Base-by-base conservation (phyloP, 139 green algal species). In the Chlamydomonas sp. region DNA sequence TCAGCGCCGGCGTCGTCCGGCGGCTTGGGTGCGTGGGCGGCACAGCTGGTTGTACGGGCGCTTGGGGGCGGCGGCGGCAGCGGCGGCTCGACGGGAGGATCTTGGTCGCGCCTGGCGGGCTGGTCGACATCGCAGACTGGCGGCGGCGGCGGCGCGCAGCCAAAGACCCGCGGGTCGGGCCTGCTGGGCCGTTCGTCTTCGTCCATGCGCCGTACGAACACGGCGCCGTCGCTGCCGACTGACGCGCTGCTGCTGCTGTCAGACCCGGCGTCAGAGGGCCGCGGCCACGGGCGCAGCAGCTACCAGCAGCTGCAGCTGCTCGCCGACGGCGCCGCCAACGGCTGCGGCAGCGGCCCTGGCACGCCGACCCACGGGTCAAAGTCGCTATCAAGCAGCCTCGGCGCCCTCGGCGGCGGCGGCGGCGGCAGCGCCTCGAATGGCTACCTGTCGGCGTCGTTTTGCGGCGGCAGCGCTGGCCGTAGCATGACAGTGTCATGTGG, bases 241-340 rank as follows among this genome's bases (percentile, higher is more conserved):
- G 16, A 85, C 58, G 68, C n/a, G 31, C 71, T 86, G 61, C 18
- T 86, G 72, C 82, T 86, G 71, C 82, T 86, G 31, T 73, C 71
- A 2, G 82, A 86, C 82, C 82, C 69, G 5, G 7, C 20, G 2
- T 15, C 82, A 5, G 82, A 86, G 82, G 60, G 74, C 60, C 57
- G 61, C 60, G 82, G 82, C 7, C 82, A 17, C 8, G 82, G 82
- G 2, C 69, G 82, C 5, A 63, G 61, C 61, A 86, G 82, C 82
- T 86, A 79, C 71, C 59, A 61, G 31, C 49, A 86, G 82, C 60
- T 86, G 57, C 60, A 79, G 82, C 60, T 17, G 71, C 82, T 86
- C 1, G 20, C 17, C 61, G 82, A 66, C 71, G 80, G 18, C 58
- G 79, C 60, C 49, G 57, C 66, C 79, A 5, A 31, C 64, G 49